Conservation (phyloP, 2,329 filamentous ascomycete genomes). For the Ophiostoma australiae region DNA sequence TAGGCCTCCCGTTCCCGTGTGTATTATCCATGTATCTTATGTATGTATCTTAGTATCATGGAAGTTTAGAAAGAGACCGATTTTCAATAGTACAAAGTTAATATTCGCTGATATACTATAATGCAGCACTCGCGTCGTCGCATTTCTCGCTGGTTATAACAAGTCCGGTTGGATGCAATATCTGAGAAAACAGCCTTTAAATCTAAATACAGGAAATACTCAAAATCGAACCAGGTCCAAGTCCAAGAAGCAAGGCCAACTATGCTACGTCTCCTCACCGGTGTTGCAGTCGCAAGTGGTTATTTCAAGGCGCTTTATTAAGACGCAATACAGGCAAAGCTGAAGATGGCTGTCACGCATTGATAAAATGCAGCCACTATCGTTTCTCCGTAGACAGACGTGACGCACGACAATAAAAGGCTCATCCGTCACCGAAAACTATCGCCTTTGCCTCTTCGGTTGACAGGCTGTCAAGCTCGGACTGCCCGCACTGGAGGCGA, state of each 20-base stretch:
- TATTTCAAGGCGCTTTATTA: neutral
- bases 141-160: neutral
- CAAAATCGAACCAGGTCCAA: neutral
- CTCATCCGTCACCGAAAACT: conserved; percentile 1
- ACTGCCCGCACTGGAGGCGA: neutral
- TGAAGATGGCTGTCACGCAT: neutral
- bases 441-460: neutral
- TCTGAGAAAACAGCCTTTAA: neutral
- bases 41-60: neutral
- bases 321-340: neutral
- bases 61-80: neutral
- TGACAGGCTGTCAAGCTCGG: neutral
- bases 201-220: neutral
- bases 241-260: neutral
- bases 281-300: neutral
- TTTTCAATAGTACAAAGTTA: no score
- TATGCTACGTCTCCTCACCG: neutral
- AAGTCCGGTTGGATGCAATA: neutral
- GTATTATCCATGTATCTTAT: neutral
- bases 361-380: neutral
- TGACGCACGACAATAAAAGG: neutral
- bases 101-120: no score
- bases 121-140: neutral
- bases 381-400: neutral
- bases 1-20: conserved; percentile 13